Evolutionary conservation across 371 early-diverging fungal species (phyloP), one percentile per base, ranked within the genome.

Genomic region (Mortierella sp.): DNA sequence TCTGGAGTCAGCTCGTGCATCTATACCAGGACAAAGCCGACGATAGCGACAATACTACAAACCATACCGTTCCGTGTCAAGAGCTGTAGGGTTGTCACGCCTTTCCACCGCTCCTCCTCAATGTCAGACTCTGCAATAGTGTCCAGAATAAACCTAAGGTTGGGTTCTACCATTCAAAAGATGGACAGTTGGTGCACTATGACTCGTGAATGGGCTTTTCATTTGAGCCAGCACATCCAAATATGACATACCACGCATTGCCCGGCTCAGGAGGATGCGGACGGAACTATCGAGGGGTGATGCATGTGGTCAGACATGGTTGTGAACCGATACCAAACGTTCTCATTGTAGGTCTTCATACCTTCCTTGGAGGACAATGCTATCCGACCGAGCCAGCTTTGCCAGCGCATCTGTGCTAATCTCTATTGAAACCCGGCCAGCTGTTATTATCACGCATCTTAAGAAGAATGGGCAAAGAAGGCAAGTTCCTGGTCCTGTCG

Each of bases 351-450:
- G 4, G 34, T 21, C 27, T 41, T 51, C 47, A 34, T 65, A 91
- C 92, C 90, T 87, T 66, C 87, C 88, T 55, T 89, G 86, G n/a
- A 90, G 80, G n/a, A 82, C 84, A 22, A 86, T 82, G 78, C 88
- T 86, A 34, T 82, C 81, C 7, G 89, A 90, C 44, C 87, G 84
- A 0, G 84, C 86, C 39, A 92, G 70, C 52, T 87, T 85, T 0
- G 84, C 89, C 48, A 92, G 67, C 12, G 89, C 81, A 22, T 83
- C 81, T 25, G 86, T 67, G 46, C 79, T 78, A 44, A 88, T 85
- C 48, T 83, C 87, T 87, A 57, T 22, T 14, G 58, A n/a, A 53
- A 50, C 5, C 24, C 27, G 45, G 43, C n/a, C 2, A n/a, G 19
- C 3, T n/a, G 43, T 45, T 19, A 44, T 19, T 13, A 21, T 22